These are phyloP conservation scores for Phytopythium kandeliae DNA, from an alignment of 352 stramenopile species.

Conservation along the genomic window DNA sequence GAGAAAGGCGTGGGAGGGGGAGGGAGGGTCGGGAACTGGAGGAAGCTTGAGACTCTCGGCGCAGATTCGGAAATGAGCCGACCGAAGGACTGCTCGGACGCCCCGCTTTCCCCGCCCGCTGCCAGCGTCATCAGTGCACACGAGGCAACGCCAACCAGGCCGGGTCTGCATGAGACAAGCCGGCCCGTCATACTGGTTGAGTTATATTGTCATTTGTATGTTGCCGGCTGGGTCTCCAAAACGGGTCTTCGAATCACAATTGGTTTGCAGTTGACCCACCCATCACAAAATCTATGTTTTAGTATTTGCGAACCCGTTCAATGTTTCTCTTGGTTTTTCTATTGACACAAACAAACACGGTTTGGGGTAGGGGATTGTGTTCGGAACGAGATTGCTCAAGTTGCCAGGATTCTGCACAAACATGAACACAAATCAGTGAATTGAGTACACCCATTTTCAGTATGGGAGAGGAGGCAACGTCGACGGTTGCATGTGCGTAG, in stretches of 20 bases:
- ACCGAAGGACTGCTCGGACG: too few relatives aligned
- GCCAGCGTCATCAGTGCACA: neutral
- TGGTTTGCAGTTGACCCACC: too few relatives aligned
- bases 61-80: conserved; percentile 73
- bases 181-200: neutral
- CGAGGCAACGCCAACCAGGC: neutral
- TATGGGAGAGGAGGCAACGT: too few relatives aligned
- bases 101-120: too few relatives aligned
- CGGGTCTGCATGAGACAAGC: conserved; percentile 9
- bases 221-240: too few relatives aligned
- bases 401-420: too few relatives aligned
- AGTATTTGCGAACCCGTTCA: too few relatives aligned
- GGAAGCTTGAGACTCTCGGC: conserved; percentile 28
- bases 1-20: neutral
- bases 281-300: too few relatives aligned
- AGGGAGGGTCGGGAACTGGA: neutral
- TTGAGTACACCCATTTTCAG: too few relatives aligned
- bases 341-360: conserved; percentile 11
- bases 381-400: neutral
- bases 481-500: too few relatives aligned
- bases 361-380: conserved; percentile 11
- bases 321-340: neutral
- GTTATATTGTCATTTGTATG: neutral
- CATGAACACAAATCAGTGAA: too few relatives aligned
- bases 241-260: too few relatives aligned